Evolutionary conservation across 192 early-diverging fungal species (phyloP).

Genomic region (Chytriomyces sp.): DNA sequence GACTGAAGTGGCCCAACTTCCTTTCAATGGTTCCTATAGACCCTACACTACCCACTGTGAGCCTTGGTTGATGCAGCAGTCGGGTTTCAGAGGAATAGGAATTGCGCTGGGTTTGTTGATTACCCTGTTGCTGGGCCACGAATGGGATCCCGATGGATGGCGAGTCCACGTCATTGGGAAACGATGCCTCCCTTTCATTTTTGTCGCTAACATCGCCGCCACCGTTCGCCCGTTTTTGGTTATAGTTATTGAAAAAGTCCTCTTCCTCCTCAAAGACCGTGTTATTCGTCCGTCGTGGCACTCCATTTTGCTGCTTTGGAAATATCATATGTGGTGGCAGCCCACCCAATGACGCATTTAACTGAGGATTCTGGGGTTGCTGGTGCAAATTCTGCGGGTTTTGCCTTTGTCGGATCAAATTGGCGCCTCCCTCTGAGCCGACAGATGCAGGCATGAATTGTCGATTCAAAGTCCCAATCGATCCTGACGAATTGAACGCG

Average conservation of each 20-base stretch:
- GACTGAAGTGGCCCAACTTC: background rate
- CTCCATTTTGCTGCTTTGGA: background rate
- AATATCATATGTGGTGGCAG: slow-evolving; percentile 27
- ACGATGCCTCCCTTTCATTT: too few species aligned
- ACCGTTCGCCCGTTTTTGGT: too few species aligned
- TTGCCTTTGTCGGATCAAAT: background rate
- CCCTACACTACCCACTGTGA: slow-evolving; percentile 5
- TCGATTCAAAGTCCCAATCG: background rate
- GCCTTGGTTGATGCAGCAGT: slow-evolving; percentile 16
- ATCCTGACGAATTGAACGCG: background rate
- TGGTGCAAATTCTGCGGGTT: slow-evolving; percentile 1
- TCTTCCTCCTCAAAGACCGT: background rate
- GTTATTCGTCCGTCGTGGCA: background rate
- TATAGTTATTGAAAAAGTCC: too few species aligned
- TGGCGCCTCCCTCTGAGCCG: slow-evolving; percentile 5
- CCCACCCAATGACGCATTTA: slow-evolving; percentile 3
- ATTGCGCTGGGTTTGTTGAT: background rate
- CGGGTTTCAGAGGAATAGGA: slow-evolving; percentile 9
- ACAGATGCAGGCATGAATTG: slow-evolving; percentile 13
- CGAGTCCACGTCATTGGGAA: too few species aligned
- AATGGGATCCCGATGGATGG: too few species aligned
- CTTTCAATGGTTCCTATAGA: slow-evolving; percentile 3
- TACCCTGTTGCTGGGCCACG: too few species aligned
- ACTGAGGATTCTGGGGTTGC: slow-evolving; percentile 1
- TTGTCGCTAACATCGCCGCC: background rate